Evolutionary conservation across 2,329 filamentous ascomycete genomes (phyloP).

Genomic region (Aphanoascus verrucosus): DNA sequence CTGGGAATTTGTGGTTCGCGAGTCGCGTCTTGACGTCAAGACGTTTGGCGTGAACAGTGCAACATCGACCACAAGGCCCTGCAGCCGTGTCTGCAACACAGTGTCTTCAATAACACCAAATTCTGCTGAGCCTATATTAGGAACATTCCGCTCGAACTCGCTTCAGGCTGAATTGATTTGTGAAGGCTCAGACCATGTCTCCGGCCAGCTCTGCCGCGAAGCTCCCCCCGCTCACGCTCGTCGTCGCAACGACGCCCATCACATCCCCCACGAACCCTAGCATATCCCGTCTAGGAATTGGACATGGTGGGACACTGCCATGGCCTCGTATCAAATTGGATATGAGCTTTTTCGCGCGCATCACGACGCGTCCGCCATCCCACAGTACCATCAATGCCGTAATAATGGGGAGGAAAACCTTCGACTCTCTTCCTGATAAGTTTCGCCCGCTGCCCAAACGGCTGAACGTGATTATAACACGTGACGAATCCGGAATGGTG

Average conservation of each 20-base stretch:
- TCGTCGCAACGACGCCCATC: constrained; percentile 72
- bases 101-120: no score
- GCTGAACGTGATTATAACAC: constrained; percentile 69
- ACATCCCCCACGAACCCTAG: constrained; percentile 21
- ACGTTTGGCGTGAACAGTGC: not conserved
- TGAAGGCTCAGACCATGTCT: constrained; percentile 2
- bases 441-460: constrained; percentile 72
- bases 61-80: not conserved
- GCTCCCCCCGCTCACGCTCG: constrained; percentile 62
- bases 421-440: constrained; percentile 71
- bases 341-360: constrained; percentile 89
- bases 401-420: constrained; percentile 96
- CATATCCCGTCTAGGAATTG: constrained; percentile 71
- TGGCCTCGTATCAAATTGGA: constrained; percentile 84
- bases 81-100: not conserved
- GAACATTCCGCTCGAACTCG: no score
- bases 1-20: not conserved
- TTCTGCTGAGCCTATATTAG: no score
- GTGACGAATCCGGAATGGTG: constrained; percentile 27
- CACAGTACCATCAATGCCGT: constrained; percentile 54
- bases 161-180: no score
- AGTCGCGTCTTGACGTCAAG: not conserved
- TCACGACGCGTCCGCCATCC: constrained; percentile 55
- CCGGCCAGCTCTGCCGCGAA: constrained; percentile 8
- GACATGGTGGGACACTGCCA: constrained; percentile 63